A percentile compares a stretch with the other conserved stretches of the same genome.
Conservation (phyloP, 352 stramenopile genomes). For the Nothophytophthora sp. region DNA sequence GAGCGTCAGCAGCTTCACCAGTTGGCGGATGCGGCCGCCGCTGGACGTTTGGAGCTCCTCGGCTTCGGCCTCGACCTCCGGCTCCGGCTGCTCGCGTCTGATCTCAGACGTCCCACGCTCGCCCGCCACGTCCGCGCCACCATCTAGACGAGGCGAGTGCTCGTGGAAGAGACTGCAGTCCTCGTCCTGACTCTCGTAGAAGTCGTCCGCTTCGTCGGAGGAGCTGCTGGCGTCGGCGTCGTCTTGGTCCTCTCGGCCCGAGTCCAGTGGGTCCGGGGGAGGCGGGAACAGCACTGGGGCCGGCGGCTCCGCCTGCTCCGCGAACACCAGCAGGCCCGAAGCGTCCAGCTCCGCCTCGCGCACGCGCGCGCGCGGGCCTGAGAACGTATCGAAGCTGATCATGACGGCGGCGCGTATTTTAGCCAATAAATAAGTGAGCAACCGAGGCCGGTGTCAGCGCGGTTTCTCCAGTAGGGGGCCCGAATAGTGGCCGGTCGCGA, state of each 20-base stretch:
- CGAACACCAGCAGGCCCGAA: slow-evolving; percentile 18
- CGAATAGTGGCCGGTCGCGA: no score
- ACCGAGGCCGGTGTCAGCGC: no score
- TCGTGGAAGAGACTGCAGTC: slow-evolving; percentile 50
- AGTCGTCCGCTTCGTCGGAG: slow-evolving; percentile 24
- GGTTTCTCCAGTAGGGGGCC: no score
- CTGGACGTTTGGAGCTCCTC: slow-evolving; percentile 15
- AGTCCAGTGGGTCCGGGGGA: slow-evolving; percentile 7
- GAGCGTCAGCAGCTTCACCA: slow-evolving; percentile 66
- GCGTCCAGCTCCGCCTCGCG: slow-evolving; percentile 40
- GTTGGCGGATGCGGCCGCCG: slow-evolving; percentile 44
- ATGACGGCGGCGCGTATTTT: no score
- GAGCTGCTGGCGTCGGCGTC: slow-evolving; percentile 11
- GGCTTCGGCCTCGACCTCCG: slow-evolving; percentile 3
- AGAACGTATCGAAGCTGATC: slow-evolving; percentile 86
- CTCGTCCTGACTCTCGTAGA: slow-evolving; percentile 36
- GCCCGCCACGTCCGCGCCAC: not conserved
- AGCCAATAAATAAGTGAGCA: no score
- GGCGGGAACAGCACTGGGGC: slow-evolving; percentile 9
- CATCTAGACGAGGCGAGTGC: not conserved
- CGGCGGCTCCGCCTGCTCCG: slow-evolving; percentile 22
- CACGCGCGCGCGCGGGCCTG: slow-evolving; percentile 26
- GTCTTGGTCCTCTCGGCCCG: not conserved
- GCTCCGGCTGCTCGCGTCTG: not conserved
- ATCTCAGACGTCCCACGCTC: not conserved